Evolutionary conservation across 495 filamentous ascomycete species (phyloP).

Genomic region (Penicillium paradoxum): DNA sequence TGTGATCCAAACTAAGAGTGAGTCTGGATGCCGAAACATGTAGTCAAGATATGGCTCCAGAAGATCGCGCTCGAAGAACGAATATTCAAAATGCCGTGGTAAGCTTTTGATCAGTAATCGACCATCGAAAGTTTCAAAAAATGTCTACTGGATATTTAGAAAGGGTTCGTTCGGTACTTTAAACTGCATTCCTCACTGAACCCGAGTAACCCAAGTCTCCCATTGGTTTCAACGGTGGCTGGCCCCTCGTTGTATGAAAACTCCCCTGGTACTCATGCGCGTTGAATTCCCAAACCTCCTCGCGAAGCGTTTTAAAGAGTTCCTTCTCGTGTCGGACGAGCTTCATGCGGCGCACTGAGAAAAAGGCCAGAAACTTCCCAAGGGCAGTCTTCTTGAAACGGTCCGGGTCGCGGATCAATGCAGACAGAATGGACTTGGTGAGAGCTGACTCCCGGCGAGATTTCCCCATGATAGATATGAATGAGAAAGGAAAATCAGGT

Average conservation of each 20-base stretch:
- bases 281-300: slow-evolving; percentile 45
- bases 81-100: slow-evolving; percentile 60
- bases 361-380: slow-evolving; percentile 31
- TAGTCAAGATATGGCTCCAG: slow-evolving; percentile 55
- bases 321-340: slow-evolving; percentile 27
- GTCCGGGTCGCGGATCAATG: slow-evolving; percentile 28
- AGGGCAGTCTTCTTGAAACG: slow-evolving; percentile 23
- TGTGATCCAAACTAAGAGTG: slow-evolving; percentile 63
- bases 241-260: slow-evolving; percentile 38
- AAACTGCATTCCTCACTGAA: slow-evolving; percentile 35
- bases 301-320: slow-evolving; percentile 29
- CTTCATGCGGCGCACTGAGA: slow-evolving; percentile 31
- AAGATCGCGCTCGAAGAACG: slow-evolving; percentile 61
- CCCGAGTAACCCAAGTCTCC: slow-evolving; percentile 59
- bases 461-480: slow-evolving; percentile 49
- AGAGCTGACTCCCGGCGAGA: slow-evolving; percentile 29
- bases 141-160: slow-evolving; percentile 43
- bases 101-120: slow-evolving; percentile 63
- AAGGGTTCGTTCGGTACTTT: background rate
- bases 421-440: slow-evolving; percentile 32
- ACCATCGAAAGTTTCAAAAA: slow-evolving; percentile 57
- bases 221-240: slow-evolving; percentile 38
- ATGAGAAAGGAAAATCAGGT: slow-evolving; percentile 41
- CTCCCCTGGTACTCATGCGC: slow-evolving; percentile 51
- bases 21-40: slow-evolving; percentile 51